Evolutionary conservation across 2,329 filamentous ascomycete species (phyloP).

Genomic region (Diplodia scrobiculata): DNA sequence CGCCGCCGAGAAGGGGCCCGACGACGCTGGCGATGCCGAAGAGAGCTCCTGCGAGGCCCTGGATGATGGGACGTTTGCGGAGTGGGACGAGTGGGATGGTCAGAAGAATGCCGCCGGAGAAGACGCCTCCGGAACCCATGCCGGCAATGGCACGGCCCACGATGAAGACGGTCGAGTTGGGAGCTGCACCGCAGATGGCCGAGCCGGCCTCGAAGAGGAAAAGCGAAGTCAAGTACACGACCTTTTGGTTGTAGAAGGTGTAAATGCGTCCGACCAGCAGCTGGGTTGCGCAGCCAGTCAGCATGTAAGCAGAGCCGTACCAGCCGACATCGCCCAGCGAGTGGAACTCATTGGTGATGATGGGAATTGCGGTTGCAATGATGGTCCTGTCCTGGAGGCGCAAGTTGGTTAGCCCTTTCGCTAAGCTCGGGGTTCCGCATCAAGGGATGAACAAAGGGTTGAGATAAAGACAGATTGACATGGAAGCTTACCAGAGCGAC

Average conservation of each 20-base stretch:
- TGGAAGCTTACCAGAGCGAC: conserved; percentile 15
- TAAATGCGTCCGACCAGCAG: conserved; percentile 49
- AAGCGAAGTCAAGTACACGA: conserved; percentile 50
- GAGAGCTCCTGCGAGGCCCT: conserved; percentile 42
- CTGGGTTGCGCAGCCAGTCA: conserved; percentile 47
- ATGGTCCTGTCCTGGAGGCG: conserved; percentile 26
- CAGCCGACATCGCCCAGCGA: conserved; percentile 27
- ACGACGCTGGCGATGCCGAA: conserved; percentile 53
- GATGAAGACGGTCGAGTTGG: conserved; percentile 54
- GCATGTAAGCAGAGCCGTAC: conserved; percentile 44
- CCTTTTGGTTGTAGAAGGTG: conserved; percentile 52
- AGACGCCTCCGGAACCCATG: conserved; percentile 46
- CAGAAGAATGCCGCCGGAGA: conserved; percentile 32
- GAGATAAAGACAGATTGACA: background rate
- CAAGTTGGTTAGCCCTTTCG: background rate
- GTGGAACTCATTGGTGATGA: conserved; percentile 28
- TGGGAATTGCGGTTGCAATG: conserved; percentile 24
- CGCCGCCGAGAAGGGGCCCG: conserved; percentile 54
- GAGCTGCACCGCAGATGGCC: conserved; percentile 55
- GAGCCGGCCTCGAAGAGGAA: conserved; percentile 56
- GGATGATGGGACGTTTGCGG: conserved; percentile 48
- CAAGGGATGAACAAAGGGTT: background rate
- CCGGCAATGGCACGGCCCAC: conserved; percentile 51
- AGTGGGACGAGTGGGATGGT: conserved; percentile 45
- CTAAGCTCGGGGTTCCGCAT: background rate